phyloP scores from a whole-genome alignment of 2,329 filamentous ascomycete species.

The Fusarium sp. region DNA sequence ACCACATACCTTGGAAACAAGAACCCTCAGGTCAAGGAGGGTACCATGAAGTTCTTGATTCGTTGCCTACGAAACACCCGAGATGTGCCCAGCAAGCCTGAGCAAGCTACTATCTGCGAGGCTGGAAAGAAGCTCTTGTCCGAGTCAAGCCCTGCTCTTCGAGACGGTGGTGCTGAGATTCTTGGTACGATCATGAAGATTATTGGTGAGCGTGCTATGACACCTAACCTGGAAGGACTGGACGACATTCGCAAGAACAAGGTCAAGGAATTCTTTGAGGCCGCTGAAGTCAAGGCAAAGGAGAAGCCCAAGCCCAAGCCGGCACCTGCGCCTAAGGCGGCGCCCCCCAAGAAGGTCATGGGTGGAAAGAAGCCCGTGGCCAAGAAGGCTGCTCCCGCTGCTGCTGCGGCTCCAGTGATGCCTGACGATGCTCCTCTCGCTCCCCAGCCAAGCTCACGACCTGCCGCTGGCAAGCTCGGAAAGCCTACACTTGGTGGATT shows the following conservation, averaged over 20 bases:
- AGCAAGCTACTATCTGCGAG: conserved; percentile 89
- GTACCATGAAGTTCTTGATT: conserved; percentile 93
- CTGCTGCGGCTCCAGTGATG: conserved; percentile 54
- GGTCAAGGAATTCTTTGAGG: conserved; percentile 90
- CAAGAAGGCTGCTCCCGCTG: conserved; percentile 57
- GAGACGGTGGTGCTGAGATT: conserved; percentile 90
- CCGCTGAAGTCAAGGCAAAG: conserved; percentile 62
- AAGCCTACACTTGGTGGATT: conserved; percentile 67
- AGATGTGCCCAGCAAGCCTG: conserved; percentile 84
- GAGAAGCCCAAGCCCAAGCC: conserved; percentile 85
- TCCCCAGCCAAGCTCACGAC: conserved; percentile 68
- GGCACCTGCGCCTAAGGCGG: conserved; percentile 63
- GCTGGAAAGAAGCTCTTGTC: conserved; percentile 88
- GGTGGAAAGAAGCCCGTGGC: conserved; percentile 57
- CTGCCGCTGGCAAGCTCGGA: conserved; percentile 63
- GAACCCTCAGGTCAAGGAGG: conserved; percentile 97
- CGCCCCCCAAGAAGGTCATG: conserved; percentile 61
- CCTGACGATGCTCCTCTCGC: conserved; percentile 65
- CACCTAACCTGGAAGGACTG: conserved; percentile 87
- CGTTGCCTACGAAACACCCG: conserved; percentile 85
- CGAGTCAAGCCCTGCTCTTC: conserved; percentile 86
- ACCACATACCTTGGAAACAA: conserved; percentile 88
- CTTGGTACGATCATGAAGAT: conserved; percentile 98
- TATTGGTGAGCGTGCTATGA: conserved; percentile 96
- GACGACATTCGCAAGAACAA: conserved; percentile 97